Evolutionary conservation across 176 grass and related monocot genomes (phyloP).

Genomic region (Rhynchospora breviuscula): DNA sequence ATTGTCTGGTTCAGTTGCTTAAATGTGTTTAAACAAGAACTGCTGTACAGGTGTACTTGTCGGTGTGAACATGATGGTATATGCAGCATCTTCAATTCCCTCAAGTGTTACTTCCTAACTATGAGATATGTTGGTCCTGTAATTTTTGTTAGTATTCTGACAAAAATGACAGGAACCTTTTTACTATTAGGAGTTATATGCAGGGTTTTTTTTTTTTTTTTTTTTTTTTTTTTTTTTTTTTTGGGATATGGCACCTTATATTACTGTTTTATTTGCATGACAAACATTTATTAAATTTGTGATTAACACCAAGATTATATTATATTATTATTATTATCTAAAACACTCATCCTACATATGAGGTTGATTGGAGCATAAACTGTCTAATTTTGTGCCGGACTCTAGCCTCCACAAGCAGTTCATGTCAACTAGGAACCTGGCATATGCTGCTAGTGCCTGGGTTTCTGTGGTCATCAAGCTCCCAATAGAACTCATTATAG

Average conservation of each 20-base stretch:
- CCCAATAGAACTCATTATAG: neutral
- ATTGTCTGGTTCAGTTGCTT: neutral
- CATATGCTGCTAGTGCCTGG: neutral
- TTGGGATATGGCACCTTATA: neutral
- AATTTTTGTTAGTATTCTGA: neutral
- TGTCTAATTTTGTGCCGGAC: neutral
- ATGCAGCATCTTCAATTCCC: neutral
- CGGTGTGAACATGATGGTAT: constrained; percentile 9
- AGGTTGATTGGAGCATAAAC: neutral
- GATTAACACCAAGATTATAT: neutral
- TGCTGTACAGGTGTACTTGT: neutral
- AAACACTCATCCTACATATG: neutral
- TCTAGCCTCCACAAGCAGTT: neutral
- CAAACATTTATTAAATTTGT: neutral
- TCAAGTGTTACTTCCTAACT: neutral
- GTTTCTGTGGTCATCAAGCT: neutral
- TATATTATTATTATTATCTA: neutral
- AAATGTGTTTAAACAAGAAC: neutral
- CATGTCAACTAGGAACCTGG: neutral
- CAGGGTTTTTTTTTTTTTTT: neutral
- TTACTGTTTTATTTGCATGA: neutral
- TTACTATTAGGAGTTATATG: too few species aligned
- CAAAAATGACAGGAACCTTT: too few species aligned
- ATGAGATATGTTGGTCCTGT: neutral
- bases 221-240: neutral